phyloP scores from a whole-genome alignment of 2,329 filamentous ascomycete species.

The Mycocentrospora acerina region DNA sequence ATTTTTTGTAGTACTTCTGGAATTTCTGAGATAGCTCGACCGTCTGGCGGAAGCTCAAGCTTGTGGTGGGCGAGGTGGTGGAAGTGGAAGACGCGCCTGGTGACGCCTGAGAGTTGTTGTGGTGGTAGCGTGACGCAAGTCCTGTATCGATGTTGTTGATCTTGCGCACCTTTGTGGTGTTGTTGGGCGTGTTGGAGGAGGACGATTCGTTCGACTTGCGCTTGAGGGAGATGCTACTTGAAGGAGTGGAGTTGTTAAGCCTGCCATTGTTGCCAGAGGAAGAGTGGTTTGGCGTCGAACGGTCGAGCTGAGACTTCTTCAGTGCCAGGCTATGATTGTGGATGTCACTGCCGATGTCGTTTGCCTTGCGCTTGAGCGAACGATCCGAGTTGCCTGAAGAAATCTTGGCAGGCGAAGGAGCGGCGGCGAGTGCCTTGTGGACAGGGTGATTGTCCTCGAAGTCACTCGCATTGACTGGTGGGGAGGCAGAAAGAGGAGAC shows the following conservation, averaged over 20 bases:
- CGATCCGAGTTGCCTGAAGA: constrained; percentile 35
- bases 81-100: constrained; percentile 38
- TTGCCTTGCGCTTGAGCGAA: constrained; percentile 45
- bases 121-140: constrained; percentile 38
- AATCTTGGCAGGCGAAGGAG: constrained; percentile 37
- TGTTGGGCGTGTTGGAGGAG: constrained; percentile 29
- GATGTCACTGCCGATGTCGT: constrained; percentile 40
- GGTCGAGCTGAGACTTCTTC: constrained; percentile 37
- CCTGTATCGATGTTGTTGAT: constrained; percentile 37
- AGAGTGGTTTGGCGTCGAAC: constrained; percentile 31
- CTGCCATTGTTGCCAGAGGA: constrained; percentile 32
- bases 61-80: constrained; percentile 35
- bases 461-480: constrained; percentile 62
- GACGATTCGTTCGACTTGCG: constrained; percentile 48
- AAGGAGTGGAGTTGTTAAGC: constrained; percentile 30
- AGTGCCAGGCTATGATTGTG: constrained; percentile 38
- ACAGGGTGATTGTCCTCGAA: constrained; percentile 49
- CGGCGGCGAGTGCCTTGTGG: constrained; percentile 40
- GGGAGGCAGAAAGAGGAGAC: constrained; percentile 62
- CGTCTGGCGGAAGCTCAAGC: constrained; percentile 47
- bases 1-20: constrained; percentile 60
- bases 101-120: constrained; percentile 34
- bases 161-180: constrained; percentile 34
- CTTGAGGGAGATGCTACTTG: constrained; percentile 42
- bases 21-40: constrained; percentile 54